Conservation (phyloP, 257 asterid genomes). For the Przewalskia tangutica region DNA sequence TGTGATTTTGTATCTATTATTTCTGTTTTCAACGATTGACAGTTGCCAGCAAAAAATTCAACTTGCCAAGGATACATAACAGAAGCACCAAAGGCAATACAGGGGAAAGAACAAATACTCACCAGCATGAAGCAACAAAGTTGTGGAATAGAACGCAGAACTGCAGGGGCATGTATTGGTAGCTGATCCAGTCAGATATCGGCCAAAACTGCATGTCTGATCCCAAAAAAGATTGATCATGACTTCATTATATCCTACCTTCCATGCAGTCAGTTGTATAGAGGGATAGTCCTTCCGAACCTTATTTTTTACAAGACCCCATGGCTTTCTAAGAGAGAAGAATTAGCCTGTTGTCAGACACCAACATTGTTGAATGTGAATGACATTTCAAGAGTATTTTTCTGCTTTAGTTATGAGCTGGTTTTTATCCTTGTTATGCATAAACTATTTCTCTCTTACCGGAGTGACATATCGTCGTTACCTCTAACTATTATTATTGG, state of each 20-base stretch:
- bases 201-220: slow-evolving; percentile 25
- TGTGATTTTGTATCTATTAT: not conserved
- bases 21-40: not conserved
- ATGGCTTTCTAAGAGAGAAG: slow-evolving; percentile 15
- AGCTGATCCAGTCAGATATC: slow-evolving; percentile 29
- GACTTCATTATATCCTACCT: slow-evolving; percentile 6
- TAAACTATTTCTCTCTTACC: not conserved
- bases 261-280: slow-evolving; percentile 27
- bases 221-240: not conserved
- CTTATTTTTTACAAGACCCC: slow-evolving; percentile 19
- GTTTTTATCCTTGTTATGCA: not conserved
- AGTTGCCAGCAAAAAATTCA: not conserved
- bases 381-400: not conserved
- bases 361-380: not conserved
- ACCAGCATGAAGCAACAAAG: slow-evolving; percentile 29
- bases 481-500: too few species aligned
- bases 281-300: slow-evolving; percentile 24
- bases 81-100: not conserved
- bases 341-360: not conserved
- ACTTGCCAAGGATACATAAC: not conserved
- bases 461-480: too few species aligned
- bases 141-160: slow-evolving; percentile 28
- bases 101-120: not conserved
- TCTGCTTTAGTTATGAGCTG: not conserved
- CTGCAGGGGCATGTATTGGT: slow-evolving; percentile 31